A percentile compares a stretch with the other conserved stretches of the same genome.
Conservation (phyloP, 331 rosid genomes). For the Arachis monticola region DNA sequence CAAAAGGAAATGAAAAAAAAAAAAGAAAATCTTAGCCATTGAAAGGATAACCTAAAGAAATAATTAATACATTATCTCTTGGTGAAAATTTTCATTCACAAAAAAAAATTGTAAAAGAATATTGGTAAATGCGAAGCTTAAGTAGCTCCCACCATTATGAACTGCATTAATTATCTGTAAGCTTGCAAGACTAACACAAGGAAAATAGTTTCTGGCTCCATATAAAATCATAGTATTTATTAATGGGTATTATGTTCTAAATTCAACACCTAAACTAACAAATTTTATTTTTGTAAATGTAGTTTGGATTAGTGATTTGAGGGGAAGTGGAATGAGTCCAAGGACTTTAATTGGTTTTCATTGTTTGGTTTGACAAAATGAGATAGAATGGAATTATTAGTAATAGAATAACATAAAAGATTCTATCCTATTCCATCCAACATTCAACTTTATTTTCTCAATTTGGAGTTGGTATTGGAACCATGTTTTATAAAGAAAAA, state of each 20-base stretch:
- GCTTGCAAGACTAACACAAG: not conserved
- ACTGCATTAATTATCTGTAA: not conserved
- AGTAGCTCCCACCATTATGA: not conserved
- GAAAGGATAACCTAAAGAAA: not conserved
- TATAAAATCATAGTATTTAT: not conserved
- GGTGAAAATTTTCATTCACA: not conserved
- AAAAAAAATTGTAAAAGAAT: not conserved
- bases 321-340: too few species aligned
- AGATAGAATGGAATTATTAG: too few species aligned
- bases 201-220: not conserved
- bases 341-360: too few species aligned
- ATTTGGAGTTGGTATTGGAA: too few species aligned
- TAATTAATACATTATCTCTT: not conserved
- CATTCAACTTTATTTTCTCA: too few species aligned
- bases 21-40: not conserved
- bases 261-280: too few species aligned
- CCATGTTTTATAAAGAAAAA: too few species aligned
- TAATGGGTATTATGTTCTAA: too few species aligned
- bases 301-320: not conserved
- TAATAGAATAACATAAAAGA: too few species aligned
- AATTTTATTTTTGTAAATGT: too few species aligned
- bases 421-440: too few species aligned
- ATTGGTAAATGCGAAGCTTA: not conserved
- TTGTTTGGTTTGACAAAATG: too few species aligned
- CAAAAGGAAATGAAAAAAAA: not conserved